Conservation (phyloP, 1,284 basidiomycete genomes). For the Thelephora terrestris region DNA sequence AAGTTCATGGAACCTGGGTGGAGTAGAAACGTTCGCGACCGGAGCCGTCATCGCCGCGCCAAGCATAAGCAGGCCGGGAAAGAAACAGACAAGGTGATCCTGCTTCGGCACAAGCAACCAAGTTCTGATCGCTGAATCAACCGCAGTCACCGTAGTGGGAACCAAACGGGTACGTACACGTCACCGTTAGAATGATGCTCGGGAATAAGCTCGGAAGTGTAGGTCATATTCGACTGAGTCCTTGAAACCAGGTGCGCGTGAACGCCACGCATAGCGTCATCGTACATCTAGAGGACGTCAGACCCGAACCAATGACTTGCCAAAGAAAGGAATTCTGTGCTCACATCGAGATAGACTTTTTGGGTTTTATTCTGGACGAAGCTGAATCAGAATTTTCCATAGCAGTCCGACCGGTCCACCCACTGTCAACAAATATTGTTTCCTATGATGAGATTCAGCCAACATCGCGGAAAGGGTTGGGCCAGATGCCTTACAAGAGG, state of each 20-base stretch:
- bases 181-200: conserved; percentile 34
- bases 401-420: conserved; percentile 10
- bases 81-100: conserved; percentile 94
- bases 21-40: conserved; percentile 40
- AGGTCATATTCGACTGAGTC: conserved; percentile 54
- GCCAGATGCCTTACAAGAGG: conserved; percentile 47
- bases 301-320: not conserved
- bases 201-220: conserved; percentile 76
- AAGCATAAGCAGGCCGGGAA: conserved; percentile 86
- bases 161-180: conserved; percentile 30
- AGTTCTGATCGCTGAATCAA: conserved; percentile 27
- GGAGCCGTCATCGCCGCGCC: conserved; percentile 71
- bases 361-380: conserved; percentile 60
- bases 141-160: conserved; percentile 6
- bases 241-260: conserved; percentile 66
- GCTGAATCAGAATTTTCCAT: conserved; percentile 6
- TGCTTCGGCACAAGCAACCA: conserved; percentile 81
- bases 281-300: conserved; percentile 60
- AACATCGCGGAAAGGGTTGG: not conserved
- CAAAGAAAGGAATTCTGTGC: conserved; percentile 10
- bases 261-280: conserved; percentile 74
- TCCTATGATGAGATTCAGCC: conserved; percentile 31
- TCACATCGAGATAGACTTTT: conserved; percentile 64
- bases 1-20: conserved; percentile 49
- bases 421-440: conserved; percentile 76